phyloP scores from a whole-genome alignment of 805 yeast genomes.

The Saccharomycopsis microspora region DNA sequence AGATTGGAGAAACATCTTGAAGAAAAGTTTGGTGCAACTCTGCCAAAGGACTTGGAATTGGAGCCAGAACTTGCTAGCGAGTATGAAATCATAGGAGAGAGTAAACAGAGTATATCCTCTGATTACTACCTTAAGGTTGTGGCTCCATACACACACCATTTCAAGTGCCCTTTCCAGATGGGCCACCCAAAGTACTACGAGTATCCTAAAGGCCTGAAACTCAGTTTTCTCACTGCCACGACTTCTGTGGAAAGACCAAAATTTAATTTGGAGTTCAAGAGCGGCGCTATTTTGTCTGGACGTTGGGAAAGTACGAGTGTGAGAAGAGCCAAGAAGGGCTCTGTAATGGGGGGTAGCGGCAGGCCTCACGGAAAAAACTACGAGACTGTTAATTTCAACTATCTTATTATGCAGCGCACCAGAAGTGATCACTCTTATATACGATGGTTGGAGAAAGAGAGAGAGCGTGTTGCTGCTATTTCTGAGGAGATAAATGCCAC shows the following conservation, averaged over 20 bases:
- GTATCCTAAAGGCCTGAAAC: slow-evolving; percentile 41
- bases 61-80: slow-evolving; percentile 28
- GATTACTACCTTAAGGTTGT: slow-evolving; percentile 51
- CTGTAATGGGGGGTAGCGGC: slow-evolving; percentile 57
- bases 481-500: slow-evolving; percentile 15
- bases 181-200: slow-evolving; percentile 59
- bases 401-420: slow-evolving; percentile 59
- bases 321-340: slow-evolving; percentile 38
- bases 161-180: slow-evolving; percentile 74
- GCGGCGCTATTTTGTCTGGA: slow-evolving; percentile 65
- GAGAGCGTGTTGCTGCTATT: slow-evolving; percentile 21
- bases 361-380: slow-evolving; percentile 59
- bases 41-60: slow-evolving; percentile 34
- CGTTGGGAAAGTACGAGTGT: slow-evolving; percentile 54
- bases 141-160: slow-evolving; percentile 90
- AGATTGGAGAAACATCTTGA: slow-evolving; percentile 25
- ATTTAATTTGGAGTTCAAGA: slow-evolving; percentile 72
- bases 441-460: slow-evolving; percentile 28
- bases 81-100: slow-evolving; percentile 15
- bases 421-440: slow-evolving; percentile 30
- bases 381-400: slow-evolving; percentile 65
- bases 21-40: slow-evolving; percentile 31
- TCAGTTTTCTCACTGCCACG: slow-evolving; percentile 67
- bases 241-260: slow-evolving; percentile 68
- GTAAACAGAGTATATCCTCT: slow-evolving; percentile 16